These are phyloP conservation scores for Leccinum boreale DNA, from an alignment of 768 basidiomycete genomes.

Conservation along the genomic window DNA sequence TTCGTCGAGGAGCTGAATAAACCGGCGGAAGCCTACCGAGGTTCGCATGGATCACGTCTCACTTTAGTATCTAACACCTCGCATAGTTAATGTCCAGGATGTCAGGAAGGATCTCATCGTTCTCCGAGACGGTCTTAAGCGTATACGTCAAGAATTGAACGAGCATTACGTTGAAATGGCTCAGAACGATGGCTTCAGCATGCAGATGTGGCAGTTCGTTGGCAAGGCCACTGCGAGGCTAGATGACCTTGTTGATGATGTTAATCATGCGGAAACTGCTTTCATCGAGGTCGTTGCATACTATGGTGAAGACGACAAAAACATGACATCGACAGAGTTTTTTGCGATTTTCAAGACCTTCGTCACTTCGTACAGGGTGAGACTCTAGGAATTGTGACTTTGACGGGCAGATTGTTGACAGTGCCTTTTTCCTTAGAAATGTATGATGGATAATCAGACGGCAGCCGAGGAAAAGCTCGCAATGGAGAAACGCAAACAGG, in stretches of 20 bases:
- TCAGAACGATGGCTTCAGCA: conserved; percentile 73
- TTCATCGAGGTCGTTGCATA: conserved; percentile 85
- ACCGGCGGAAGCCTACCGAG: conserved; percentile 90
- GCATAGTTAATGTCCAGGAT: conserved; percentile 80
- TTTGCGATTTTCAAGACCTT: conserved; percentile 98
- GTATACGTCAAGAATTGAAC: conserved; percentile 75
- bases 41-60: conserved; percentile 39
- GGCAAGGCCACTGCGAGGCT: conserved; percentile 71
- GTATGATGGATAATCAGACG: conserved; percentile 74
- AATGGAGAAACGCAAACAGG: conserved; percentile 64
- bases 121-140: conserved; percentile 71
- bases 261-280: conserved; percentile 78
- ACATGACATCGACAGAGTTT: conserved; percentile 84
- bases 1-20: conserved; percentile 88
- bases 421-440: conserved; percentile 59
- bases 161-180: conserved; percentile 76
- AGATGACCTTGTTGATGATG: conserved; percentile 82
- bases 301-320: conserved; percentile 92
- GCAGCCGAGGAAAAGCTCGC: conserved; percentile 68
- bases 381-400: conserved; percentile 8
- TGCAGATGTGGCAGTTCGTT: conserved; percentile 90
- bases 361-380: conserved; percentile 84
- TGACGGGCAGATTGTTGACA: conserved; percentile 2
- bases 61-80: conserved; percentile 6
- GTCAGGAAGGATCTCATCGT: conserved; percentile 73